phyloP scores from a whole-genome alignment of 371 early-diverging fungal species.

The Smittium mucronatum region DNA sequence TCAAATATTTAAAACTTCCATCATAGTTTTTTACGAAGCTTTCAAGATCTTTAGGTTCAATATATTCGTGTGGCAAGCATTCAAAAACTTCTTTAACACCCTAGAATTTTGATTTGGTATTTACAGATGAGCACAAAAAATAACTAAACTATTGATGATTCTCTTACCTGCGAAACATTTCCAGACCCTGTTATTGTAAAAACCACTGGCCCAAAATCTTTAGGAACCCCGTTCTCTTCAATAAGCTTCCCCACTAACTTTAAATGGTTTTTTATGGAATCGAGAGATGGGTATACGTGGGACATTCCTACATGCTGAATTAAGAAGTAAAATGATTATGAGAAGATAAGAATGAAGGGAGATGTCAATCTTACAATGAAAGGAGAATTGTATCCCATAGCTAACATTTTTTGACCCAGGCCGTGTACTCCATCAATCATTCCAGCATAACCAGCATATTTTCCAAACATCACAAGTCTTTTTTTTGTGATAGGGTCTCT shows the following conservation, averaged over 20 bases:
- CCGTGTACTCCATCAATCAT: constrained; percentile 89
- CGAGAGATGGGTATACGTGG: constrained; percentile 68
- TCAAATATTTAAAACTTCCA: constrained; percentile 23
- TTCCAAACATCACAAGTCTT: constrained; percentile 83
- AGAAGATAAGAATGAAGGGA: not conserved
- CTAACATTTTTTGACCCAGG: constrained; percentile 80
- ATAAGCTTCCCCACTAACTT: constrained; percentile 66
- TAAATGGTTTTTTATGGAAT: constrained; percentile 62
- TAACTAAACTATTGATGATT: not conserved
- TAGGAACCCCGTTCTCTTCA: constrained; percentile 70
- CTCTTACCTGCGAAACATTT: constrained; percentile 55
- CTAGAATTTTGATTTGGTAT: not conserved
- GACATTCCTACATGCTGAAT: constrained; percentile 58
- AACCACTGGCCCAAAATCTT: constrained; percentile 74
- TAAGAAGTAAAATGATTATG: not conserved
- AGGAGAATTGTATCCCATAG: constrained; percentile 82
- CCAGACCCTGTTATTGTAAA: constrained; percentile 93
- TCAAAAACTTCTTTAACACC: constrained; percentile 86
- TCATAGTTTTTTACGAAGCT: constrained; percentile 46
- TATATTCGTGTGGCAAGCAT: constrained; percentile 81
- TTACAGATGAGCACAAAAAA: not conserved
- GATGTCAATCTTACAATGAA: constrained; percentile 41
- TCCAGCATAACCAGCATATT: constrained; percentile 92
- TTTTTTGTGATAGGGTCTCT: constrained; percentile 52
- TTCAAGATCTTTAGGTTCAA: constrained; percentile 65